These are phyloP conservation scores for Crithidia brevicula DNA, from an alignment of 208 protist species.

Conservation along the genomic window DNA sequence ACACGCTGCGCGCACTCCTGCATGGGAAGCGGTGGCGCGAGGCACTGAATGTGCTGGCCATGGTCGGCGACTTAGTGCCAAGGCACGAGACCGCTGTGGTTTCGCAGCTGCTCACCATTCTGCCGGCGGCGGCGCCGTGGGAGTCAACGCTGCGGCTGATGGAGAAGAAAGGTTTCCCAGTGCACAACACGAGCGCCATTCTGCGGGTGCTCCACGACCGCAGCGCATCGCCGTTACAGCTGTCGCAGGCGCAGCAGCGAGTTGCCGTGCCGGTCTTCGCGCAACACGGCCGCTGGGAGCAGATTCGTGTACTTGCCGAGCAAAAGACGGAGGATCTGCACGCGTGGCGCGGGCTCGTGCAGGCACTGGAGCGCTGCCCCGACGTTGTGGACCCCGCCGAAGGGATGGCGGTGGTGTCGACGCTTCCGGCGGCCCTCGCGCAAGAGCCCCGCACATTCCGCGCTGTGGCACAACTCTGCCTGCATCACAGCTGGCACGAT, in stretches of 20 bases:
- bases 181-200: not conserved
- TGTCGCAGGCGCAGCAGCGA: not conserved
- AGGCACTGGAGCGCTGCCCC: slow-evolving; percentile 23
- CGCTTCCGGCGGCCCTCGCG: slow-evolving; percentile 1
- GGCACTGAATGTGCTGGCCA: slow-evolving; percentile 45
- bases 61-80: slow-evolving; percentile 45
- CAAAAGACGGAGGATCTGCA: not conserved
- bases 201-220: slow-evolving; percentile 23
- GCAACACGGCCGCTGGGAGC: slow-evolving; percentile 33
- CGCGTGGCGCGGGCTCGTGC: slow-evolving; percentile 29
- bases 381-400: slow-evolving; percentile 4
- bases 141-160: slow-evolving; percentile 26
- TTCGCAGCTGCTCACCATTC: slow-evolving; percentile 45
- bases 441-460: slow-evolving; percentile 7
- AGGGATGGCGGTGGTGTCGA: not conserved
- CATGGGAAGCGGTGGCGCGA: slow-evolving; percentile 64
- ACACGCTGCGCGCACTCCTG: slow-evolving; percentile 58
- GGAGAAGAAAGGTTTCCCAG: not conserved
- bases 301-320: not conserved
- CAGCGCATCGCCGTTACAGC: not conserved
- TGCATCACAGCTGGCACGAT: slow-evolving; percentile 26
- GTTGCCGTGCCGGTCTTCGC: slow-evolving; percentile 8
- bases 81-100: slow-evolving; percentile 32
- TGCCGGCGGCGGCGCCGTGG: slow-evolving; percentile 61
- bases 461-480: slow-evolving; percentile 23